Conservation (phyloP, 2,329 filamentous ascomycete genomes). For the Davidsoniella virescens region DNA sequence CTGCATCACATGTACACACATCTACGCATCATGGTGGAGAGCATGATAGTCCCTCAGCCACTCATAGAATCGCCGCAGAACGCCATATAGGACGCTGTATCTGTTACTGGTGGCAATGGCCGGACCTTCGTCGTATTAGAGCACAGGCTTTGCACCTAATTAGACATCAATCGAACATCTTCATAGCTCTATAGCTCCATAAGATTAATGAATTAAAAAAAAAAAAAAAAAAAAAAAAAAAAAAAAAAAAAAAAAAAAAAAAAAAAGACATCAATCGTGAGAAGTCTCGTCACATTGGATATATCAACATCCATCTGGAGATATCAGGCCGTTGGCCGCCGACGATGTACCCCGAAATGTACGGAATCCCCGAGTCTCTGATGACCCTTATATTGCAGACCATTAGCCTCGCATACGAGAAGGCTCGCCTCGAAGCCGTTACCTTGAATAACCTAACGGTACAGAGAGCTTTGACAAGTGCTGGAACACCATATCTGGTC, state of each 20-base stretch:
- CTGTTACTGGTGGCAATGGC: background rate
- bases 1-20: slow-evolving; percentile 32
- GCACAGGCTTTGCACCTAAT: slow-evolving; percentile 17
- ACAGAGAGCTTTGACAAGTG: slow-evolving; percentile 10
- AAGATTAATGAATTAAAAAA: too few relatives aligned
- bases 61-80: background rate
- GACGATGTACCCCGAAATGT: slow-evolving; percentile 29
- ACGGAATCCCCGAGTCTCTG: slow-evolving; percentile 26
- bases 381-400: slow-evolving; percentile 26
- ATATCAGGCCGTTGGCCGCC: slow-evolving; percentile 24
- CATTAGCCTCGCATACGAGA: slow-evolving; percentile 27
- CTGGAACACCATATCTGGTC: slow-evolving; percentile 22
- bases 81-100: too few relatives aligned
- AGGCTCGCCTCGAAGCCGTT: slow-evolving; percentile 18
- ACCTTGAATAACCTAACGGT: slow-evolving; percentile 15
- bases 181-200: too few relatives aligned
- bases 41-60: slow-evolving; percentile 16
- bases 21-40: slow-evolving; percentile 28
- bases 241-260: too few relatives aligned
- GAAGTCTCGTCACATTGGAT: slow-evolving; percentile 24
- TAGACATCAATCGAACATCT: slow-evolving; percentile 17
- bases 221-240: too few relatives aligned
- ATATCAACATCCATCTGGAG: slow-evolving; percentile 29
- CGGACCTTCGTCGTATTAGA: slow-evolving; percentile 19
- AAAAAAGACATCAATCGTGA: slow-evolving; percentile 16